Percentiles rank a stretch among this genome's conserved stretches.
These are phyloP conservation scores for Antitrichia curtipendula DNA, from an alignment of 225 moss, liverwort and hornwort species.

Conservation along the genomic window DNA sequence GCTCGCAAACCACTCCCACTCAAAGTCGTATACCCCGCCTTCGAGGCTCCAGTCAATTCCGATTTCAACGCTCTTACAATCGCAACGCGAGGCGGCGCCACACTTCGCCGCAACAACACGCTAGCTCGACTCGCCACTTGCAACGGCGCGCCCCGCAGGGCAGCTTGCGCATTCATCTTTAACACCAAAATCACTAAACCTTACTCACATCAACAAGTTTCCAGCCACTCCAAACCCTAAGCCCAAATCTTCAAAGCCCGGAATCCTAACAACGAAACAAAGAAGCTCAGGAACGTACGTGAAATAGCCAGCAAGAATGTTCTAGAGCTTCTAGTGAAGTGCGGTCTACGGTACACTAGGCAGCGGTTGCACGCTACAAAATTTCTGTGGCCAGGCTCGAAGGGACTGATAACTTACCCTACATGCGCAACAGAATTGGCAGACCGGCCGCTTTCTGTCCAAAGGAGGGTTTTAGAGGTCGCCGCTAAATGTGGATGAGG, in stretches of 20 bases:
- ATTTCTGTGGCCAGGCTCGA: slow-evolving; percentile 28
- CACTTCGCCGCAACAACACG: slow-evolving; percentile 6
- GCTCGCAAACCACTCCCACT: slow-evolving; percentile 1
- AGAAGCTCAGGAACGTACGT: background rate
- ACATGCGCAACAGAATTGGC: background rate
- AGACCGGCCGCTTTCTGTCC: background rate
- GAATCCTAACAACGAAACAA: background rate
- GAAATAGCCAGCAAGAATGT: background rate
- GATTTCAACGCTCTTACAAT: background rate
- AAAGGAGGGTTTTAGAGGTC: background rate
- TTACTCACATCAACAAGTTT: background rate
- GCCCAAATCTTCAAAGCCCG: background rate
- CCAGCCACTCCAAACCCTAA: background rate
- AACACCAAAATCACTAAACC: background rate
- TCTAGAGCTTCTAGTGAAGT: background rate
- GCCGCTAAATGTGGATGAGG: slow-evolving; percentile 34
- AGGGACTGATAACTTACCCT: background rate
- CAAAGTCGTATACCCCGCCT: background rate
- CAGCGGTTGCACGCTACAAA: background rate
- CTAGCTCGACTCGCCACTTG: slow-evolving; percentile 20
- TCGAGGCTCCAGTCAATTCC: background rate
- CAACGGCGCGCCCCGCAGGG: slow-evolving; percentile 27
- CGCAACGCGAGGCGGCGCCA: background rate
- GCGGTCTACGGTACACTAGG: background rate
- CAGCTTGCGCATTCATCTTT: slow-evolving; percentile 37